A percentile compares a stretch with the other conserved stretches of the same genome.
Evolutionary conservation across 805 yeast genomes (phyloP).

Genomic region (Myxozyma melibiosi): DNA sequence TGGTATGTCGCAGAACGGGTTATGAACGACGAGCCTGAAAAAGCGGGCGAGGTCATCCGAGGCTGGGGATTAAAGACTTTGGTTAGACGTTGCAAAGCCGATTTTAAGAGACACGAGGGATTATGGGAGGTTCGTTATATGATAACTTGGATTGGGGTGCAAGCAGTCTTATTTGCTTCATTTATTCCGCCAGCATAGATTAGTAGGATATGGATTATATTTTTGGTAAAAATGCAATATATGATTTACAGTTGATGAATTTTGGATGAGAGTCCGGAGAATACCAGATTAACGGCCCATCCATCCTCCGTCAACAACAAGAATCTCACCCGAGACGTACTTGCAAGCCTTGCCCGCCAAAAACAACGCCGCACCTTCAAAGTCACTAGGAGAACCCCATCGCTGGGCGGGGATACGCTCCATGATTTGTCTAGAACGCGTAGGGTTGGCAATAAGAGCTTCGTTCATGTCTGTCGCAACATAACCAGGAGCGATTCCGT

Average conservation of each 20-base stretch:
- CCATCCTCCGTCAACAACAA: slow-evolving; percentile 45
- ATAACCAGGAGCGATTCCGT: slow-evolving; percentile 55
- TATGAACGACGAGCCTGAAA: slow-evolving; percentile 17
- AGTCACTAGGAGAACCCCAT: slow-evolving; percentile 55
- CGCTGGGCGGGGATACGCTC: slow-evolving; percentile 51
- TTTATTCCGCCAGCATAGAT: slow-evolving; percentile 82
- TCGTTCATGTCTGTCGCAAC: slow-evolving; percentile 52
- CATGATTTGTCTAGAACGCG: slow-evolving; percentile 39
- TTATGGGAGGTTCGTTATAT: slow-evolving; percentile 52
- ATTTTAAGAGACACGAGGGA: slow-evolving; percentile 37
- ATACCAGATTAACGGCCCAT: slow-evolving; percentile 33
- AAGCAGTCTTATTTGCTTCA: slow-evolving; percentile 73
- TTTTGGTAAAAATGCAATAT: not conserved
- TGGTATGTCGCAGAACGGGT: slow-evolving; percentile 64
- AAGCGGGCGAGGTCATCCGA: slow-evolving; percentile 28
- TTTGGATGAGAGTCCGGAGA: not conserved
- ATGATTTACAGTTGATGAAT: not conserved
- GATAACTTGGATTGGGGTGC: slow-evolving; percentile 65
- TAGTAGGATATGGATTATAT: too few species aligned
- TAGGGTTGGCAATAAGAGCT: slow-evolving; percentile 39
- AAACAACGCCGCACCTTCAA: slow-evolving; percentile 51
- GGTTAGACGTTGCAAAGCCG: slow-evolving; percentile 22
- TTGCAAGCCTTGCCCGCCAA: slow-evolving; percentile 55
- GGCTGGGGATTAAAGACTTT: slow-evolving; percentile 6
- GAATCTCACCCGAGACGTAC: slow-evolving; percentile 55